Conservation (phyloP, 805 yeast genomes). For the Maudiozyma saulgeensis region DNA sequence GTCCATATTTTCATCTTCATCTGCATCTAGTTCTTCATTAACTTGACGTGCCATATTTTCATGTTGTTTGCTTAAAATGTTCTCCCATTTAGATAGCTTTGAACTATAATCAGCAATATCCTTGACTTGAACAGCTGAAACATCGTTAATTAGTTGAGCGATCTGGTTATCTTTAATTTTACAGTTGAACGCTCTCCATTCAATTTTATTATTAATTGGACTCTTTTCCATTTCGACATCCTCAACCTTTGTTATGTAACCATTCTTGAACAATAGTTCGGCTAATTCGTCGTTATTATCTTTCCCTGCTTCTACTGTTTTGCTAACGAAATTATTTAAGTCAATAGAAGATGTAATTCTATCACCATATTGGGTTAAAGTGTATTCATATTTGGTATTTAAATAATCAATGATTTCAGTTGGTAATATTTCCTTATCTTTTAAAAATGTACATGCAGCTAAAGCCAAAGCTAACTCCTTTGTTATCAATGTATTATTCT, state of each 20-base stretch:
- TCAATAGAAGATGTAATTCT: conserved; percentile 16
- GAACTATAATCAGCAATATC: conserved; percentile 44
- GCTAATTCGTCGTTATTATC: conserved; percentile 29
- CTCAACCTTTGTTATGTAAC: conserved; percentile 13
- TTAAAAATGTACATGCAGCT: conserved; percentile 18
- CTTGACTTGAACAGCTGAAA: conserved; percentile 26
- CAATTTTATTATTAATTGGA: conserved; percentile 38
- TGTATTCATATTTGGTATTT: conserved; percentile 21
- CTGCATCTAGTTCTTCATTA: conserved; percentile 33
- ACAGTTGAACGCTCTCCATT: conserved; percentile 58
- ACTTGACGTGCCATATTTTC: conserved; percentile 35
- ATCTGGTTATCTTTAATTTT: conserved; percentile 59
- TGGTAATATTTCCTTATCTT: conserved; percentile 10
- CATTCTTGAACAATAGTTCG: conserved; percentile 29
- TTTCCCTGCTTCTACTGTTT: conserved; percentile 8
- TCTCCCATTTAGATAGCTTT: conserved; percentile 57
- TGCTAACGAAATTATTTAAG: conserved; percentile 15
- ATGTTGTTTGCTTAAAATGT: conserved; percentile 51
- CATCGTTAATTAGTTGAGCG: conserved; percentile 46
- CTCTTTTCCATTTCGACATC: conserved; percentile 7
- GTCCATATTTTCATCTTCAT: conserved; percentile 40
- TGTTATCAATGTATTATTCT: conserved; percentile 16
- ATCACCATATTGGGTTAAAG: conserved; percentile 22
- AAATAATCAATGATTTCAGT: conserved; percentile 14
- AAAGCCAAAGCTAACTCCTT: conserved; percentile 17